Conservation (phyloP, 495 filamentous ascomycete genomes). For the Cairneyella variabilis region DNA sequence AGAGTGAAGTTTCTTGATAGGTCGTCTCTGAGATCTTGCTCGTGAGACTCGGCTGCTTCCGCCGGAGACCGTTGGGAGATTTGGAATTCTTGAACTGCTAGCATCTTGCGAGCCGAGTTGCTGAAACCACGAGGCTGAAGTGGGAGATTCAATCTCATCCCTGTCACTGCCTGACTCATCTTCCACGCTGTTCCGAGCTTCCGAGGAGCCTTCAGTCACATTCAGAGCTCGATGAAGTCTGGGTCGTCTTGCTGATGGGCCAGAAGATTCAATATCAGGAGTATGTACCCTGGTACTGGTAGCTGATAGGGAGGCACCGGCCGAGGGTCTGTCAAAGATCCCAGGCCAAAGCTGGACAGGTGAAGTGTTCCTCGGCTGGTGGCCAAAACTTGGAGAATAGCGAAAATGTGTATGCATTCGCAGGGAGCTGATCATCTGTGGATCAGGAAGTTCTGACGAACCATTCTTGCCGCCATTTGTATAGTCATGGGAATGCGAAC, state of each 20-base stretch:
- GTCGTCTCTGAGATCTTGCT: no score
- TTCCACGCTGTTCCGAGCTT: not conserved
- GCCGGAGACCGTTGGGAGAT: not conserved
- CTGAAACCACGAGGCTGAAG: no score
- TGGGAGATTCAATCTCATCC: not conserved
- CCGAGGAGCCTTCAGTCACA: slow-evolving; percentile 2
- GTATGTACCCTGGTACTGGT: not conserved
- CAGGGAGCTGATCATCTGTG: slow-evolving; percentile 28
- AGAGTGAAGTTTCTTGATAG: no score
- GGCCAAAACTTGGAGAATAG: slow-evolving; percentile 29
- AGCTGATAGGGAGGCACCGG: not conserved
- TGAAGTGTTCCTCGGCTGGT: slow-evolving; percentile 29
- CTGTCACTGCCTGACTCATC: not conserved
- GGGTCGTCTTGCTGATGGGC: not conserved
- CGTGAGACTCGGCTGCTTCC: no score
- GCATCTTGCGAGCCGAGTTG: no score
- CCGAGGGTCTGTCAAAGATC: slow-evolving; percentile 11
- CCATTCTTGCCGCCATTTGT: not conserved
- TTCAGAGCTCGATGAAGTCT: slow-evolving; percentile 2
- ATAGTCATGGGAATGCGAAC: slow-evolving; percentile 1
- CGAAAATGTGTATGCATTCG: slow-evolving; percentile 28
- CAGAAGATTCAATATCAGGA: slow-evolving; percentile 1
- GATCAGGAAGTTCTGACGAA: slow-evolving; percentile 6
- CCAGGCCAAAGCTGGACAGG: slow-evolving; percentile 18
- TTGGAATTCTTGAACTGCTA: not conserved